Base-by-base conservation (phyloP, 1,139 yeast genomes). In the Suhomyces taliae region DNA sequence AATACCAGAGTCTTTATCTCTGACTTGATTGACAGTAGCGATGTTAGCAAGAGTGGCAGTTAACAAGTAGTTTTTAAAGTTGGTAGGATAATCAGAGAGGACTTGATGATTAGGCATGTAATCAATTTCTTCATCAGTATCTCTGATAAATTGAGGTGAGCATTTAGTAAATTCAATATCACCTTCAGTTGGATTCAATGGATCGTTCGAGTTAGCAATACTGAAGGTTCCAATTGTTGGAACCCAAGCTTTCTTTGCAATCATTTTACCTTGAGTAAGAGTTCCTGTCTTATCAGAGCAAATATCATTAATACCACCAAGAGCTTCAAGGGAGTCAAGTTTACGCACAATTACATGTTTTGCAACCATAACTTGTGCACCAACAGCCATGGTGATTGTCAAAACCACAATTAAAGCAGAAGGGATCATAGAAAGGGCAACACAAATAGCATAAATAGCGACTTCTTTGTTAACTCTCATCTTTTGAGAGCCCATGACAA, bases 211-310 rank as follows among this genome's bases (percentile, higher is more conserved):
- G 43, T 68, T 66, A 36, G 60, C 58, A 44, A 70, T 70, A 41
- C 67, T 62, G 40, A 58, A 58, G 8, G 72, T 68, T 4, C 70
- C 72, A 34, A 70, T 66, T 3, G 66, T 61, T 26, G 78, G 78
- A 41, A 61, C 53, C 72, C 69, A 66, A 9, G 59, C 67, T 51
- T 62, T 67, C 46, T 60, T 70, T 8, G 77, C 81, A 54, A 69
- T 61, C 82, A 78, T 78, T 45, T 72, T 70, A 48, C 80, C 80
- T 50, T 72, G 71, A 10, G 83, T 78, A 51, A 78, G 65, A 8
- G 83, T 78, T 39, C 83, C 83, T 8, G 83, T 78, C 54, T 78
- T 78, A 59, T 78, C 83, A 2, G 81, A 76, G 54, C 82, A 78
- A 45, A 78, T 64, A 47, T 78, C 79, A 46, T 74, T 70, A 41